Base-by-base conservation (phyloP, 2,329 filamentous ascomycete species). In the Fusarium secorum region DNA sequence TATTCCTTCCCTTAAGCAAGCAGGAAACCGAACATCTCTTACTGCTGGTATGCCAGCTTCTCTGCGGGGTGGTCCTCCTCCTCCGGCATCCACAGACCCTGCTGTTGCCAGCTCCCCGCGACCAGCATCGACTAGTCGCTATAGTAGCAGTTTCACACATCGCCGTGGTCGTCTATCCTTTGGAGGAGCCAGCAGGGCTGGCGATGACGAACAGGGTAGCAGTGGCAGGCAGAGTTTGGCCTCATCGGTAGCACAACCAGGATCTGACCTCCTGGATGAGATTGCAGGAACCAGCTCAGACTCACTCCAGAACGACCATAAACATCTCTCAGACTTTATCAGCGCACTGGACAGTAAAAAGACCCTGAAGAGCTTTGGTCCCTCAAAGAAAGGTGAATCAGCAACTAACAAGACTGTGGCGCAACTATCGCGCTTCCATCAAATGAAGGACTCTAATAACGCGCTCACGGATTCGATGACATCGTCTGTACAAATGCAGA, bases 81-180 rank as follows among this genome's bases (percentile, higher is more conserved):
- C 87, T 65, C 11, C 62, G 26, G 33, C 51, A 18, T 86, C 88
- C 59, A 89, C 87, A 1, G 86, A 91, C 14, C 89, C 89, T 38
- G 90, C 93, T 11, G 83, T 88, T 60, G 90, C 91, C 10, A 89
- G 91, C 60, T 97, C 94, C 11, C 94, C 95, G 5, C 92, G 92
- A 68, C 93, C 93, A 9, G 86, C 89, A 13, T 89, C 91, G 1
- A 90, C 93, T n/a, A 91, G 90, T 66, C 90, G 93, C 49, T 98
- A 97, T 78, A 97, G 94, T 80, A 98, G 95, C 80, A 97, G 95
- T 77, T 99, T 99, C 76, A 93, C 91, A 11, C 94, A 97, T 78
- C 89, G 96, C 48, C 89, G 93, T 59, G 91, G 89, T 32, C 89
- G 94, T 46, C 89, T 91, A 28, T 97, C 94, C 0, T 92, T 92